Conservation (phyloP, 352 stramenopile genomes). For the Pythium diclinum region DNA sequence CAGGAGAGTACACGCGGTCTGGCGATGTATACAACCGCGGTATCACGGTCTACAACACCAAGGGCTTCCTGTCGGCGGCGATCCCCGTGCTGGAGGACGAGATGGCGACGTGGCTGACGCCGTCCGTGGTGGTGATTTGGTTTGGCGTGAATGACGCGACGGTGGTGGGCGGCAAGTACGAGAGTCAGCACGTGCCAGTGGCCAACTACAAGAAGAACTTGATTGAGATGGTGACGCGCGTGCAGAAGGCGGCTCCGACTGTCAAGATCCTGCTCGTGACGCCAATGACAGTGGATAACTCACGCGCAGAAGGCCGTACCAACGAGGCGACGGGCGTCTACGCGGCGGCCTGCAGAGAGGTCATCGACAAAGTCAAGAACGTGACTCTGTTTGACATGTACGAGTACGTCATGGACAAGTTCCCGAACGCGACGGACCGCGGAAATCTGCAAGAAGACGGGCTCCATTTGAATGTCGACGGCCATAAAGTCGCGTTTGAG, state of each 20-base stretch:
- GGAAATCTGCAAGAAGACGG: background rate
- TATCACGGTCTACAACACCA: conserved; percentile 3
- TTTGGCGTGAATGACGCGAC: conserved; percentile 63
- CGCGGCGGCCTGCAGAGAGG: conserved; percentile 5
- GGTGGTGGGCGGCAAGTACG: conserved; percentile 29
- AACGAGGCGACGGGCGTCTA: conserved; percentile 40
- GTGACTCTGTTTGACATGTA: conserved; percentile 12
- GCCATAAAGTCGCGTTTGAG: background rate
- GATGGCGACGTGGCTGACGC: conserved; percentile 26
- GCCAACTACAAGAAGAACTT: conserved; percentile 43
- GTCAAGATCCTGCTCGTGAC: conserved; percentile 45
- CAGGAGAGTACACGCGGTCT: conserved; percentile 41
- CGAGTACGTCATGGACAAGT: conserved; percentile 9
- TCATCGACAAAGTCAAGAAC: background rate
- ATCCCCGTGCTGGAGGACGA: conserved; percentile 43
- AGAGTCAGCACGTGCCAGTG: conserved; percentile 46
- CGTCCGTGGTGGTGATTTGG: conserved; percentile 48
- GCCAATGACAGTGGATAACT: conserved; percentile 35
- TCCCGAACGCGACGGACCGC: background rate
- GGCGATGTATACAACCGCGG: conserved; percentile 24
- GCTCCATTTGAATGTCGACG: background rate
- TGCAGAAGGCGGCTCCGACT: conserved; percentile 28
- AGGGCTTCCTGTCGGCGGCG: conserved; percentile 33
- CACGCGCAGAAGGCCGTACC: conserved; percentile 33
- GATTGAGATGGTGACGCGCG: conserved; percentile 18